These are phyloP conservation scores for Tulasnella sp. DNA, from an alignment of 768 basidiomycete species.

Conservation along the genomic window DNA sequence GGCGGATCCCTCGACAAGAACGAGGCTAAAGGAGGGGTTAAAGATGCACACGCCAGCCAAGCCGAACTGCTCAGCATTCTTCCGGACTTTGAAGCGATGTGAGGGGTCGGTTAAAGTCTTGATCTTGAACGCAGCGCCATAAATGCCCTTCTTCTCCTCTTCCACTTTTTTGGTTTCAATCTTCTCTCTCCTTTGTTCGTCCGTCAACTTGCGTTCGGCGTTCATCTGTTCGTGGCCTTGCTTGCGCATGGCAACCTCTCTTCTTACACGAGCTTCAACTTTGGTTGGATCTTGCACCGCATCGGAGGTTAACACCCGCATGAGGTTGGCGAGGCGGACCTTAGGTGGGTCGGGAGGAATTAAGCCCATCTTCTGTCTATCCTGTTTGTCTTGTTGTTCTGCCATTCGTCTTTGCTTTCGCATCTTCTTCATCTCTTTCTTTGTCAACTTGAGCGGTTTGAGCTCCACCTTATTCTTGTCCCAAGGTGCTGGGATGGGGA, in stretches of 20 bases:
- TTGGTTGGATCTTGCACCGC: conserved; percentile 97
- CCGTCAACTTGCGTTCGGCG: conserved; percentile 84
- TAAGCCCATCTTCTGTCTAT: conserved; percentile 93
- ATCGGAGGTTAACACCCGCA: conserved; percentile 96
- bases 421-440: conserved; percentile 99
- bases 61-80: conserved; percentile 91
- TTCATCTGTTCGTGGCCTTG: conserved; percentile 94
- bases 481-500: conserved; percentile 88
- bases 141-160: conserved; percentile 82
- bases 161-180: conserved; percentile 80
- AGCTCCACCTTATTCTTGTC: conserved; percentile 79
- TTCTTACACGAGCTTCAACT: conserved; percentile 91
- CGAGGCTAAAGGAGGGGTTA: conserved; percentile 84
- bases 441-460: conserved; percentile 90
- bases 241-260: conserved; percentile 89
- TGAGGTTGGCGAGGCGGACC: conserved; percentile 92
- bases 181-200: conserved; percentile 89
- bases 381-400: conserved; percentile 91
- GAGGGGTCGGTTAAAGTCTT: conserved; percentile 87
- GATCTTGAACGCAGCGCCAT: conserved; percentile 89
- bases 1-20: conserved; percentile 89
- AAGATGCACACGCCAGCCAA: conserved; percentile 90
- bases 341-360: conserved; percentile 95
- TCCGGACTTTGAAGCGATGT: conserved; percentile 94
- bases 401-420: conserved; percentile 83